Conservation (phyloP, 352 stramenopile genomes). For the Globisporangium splendens region DNA sequence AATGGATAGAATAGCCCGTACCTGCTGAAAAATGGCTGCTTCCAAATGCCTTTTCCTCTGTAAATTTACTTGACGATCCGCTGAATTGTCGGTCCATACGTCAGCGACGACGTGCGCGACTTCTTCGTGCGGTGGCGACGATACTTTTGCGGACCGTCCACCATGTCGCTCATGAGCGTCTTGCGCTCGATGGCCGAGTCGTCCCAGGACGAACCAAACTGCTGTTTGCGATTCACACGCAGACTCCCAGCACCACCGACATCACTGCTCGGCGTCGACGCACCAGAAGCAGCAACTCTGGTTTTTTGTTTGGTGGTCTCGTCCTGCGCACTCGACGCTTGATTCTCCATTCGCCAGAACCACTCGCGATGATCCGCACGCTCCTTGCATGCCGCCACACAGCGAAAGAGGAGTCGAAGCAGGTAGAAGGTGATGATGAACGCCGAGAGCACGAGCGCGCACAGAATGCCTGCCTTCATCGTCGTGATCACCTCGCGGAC, state of each 20-base stretch:
- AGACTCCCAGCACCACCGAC: constrained; percentile 25
- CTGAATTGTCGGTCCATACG: constrained; percentile 10
- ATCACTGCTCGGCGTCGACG: not conserved
- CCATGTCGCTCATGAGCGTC: constrained; percentile 63
- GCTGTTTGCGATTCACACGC: constrained; percentile 65
- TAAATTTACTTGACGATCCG: constrained; percentile 9
- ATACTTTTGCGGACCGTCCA: constrained; percentile 35
- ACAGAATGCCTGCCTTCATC: constrained; percentile 82
- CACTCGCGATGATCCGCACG: constrained; percentile 72
- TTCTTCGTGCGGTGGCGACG: constrained; percentile 32
- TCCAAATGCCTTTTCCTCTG: no score
- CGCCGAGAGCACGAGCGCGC: constrained; percentile 60
- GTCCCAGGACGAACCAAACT: constrained; percentile 77
- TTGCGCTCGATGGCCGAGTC: constrained; percentile 77
- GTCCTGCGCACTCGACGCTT: constrained; percentile 8
- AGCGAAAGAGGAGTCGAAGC: constrained; percentile 63
- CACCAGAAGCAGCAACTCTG: not conserved
- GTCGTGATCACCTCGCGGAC: constrained; percentile 83
- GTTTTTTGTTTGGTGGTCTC: constrained; percentile 11
- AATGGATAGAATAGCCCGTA: no score
- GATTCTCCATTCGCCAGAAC: constrained; percentile 64
- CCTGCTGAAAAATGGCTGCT: no score
- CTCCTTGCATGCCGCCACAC: constrained; percentile 64
- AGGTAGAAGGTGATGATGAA: constrained; percentile 77
- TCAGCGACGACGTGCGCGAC: constrained; percentile 14